A percentile compares a stretch with the other conserved stretches of the same genome.
These are phyloP conservation scores for Austroboletus novae-zelandiae DNA, from an alignment of 1,284 basidiomycete species.

Conservation along the genomic window DNA sequence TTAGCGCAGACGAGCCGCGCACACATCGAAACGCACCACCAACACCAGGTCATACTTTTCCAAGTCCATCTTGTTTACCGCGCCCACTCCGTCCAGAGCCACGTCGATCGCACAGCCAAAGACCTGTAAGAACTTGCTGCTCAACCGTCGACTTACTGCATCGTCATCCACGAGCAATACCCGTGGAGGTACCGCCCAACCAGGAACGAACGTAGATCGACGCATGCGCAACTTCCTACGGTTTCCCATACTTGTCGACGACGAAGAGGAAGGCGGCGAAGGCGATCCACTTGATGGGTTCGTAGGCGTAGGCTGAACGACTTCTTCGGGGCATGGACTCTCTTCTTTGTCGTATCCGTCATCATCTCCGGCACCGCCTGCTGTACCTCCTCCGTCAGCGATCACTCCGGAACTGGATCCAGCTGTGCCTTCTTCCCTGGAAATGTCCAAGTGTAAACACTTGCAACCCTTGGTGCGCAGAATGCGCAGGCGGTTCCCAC, in stretches of 20 bases:
- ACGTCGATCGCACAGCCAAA: constrained; percentile 95
- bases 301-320: constrained; percentile 31
- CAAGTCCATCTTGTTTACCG: constrained; percentile 94
- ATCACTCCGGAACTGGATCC: constrained; percentile 10
- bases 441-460: constrained; percentile 78
- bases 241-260: constrained; percentile 5
- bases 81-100: constrained; percentile 90
- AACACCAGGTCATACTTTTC: constrained; percentile 93
- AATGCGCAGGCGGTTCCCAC: constrained; percentile 29
- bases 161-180: constrained; percentile 96
- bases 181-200: constrained; percentile 83
- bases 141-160: constrained; percentile 83
- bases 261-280: constrained; percentile 19
- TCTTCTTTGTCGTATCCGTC: constrained; percentile 29
- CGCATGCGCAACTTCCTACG: constrained; percentile 53
- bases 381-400: not conserved
- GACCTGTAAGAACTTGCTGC: constrained; percentile 92
- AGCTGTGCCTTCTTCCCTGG: constrained; percentile 33
- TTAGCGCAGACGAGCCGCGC: not conserved
- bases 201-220: constrained; percentile 79
- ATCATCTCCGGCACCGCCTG: constrained; percentile 12
- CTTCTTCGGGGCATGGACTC: constrained; percentile 31
- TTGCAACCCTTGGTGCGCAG: constrained; percentile 63
- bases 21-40: constrained; percentile 63
- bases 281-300: constrained; percentile 18